Conservation (phyloP, 805 yeast genomes). For the Pichia manshurica region DNA sequence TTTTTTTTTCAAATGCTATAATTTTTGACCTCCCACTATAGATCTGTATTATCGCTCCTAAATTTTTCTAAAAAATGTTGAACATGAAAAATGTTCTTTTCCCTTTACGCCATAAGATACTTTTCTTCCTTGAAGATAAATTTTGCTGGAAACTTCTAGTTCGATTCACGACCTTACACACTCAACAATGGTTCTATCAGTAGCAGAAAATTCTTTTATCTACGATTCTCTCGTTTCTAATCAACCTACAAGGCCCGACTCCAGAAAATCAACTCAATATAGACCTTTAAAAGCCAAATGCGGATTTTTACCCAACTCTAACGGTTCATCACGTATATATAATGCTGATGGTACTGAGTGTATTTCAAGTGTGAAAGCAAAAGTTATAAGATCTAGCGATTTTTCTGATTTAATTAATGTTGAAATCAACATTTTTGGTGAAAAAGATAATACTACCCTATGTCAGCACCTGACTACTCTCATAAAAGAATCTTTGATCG, state of each 20-base stretch:
- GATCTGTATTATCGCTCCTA: too few species aligned
- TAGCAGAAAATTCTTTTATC: slow-evolving; percentile 71
- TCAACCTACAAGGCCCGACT: slow-evolving; percentile 67
- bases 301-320: slow-evolving; percentile 76
- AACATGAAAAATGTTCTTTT: too few species aligned
- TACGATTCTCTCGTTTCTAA: slow-evolving; percentile 69
- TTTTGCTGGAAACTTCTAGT: too few species aligned
- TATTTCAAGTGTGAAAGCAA: slow-evolving; percentile 82
- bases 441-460: slow-evolving; percentile 71
- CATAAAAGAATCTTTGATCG: slow-evolving; percentile 47
- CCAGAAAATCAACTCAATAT: slow-evolving; percentile 66
- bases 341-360: slow-evolving; percentile 91
- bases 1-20: too few species aligned
- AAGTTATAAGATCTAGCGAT: slow-evolving; percentile 48
- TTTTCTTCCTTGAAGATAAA: too few species aligned
- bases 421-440: slow-evolving; percentile 76
- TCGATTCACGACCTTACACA: too few species aligned
- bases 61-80: too few species aligned
- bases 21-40: too few species aligned
- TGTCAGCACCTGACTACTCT: slow-evolving; percentile 59
- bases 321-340: slow-evolving; percentile 87
- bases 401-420: slow-evolving; percentile 56
- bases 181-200: slow-evolving; percentile 58
- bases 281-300: slow-evolving; percentile 82
- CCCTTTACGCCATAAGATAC: too few species aligned